Evolutionary conservation across 2,329 filamentous ascomycete genomes (phyloP), one percentile per base, ranked within the genome.

Genomic region (Neonectria hederae): DNA sequence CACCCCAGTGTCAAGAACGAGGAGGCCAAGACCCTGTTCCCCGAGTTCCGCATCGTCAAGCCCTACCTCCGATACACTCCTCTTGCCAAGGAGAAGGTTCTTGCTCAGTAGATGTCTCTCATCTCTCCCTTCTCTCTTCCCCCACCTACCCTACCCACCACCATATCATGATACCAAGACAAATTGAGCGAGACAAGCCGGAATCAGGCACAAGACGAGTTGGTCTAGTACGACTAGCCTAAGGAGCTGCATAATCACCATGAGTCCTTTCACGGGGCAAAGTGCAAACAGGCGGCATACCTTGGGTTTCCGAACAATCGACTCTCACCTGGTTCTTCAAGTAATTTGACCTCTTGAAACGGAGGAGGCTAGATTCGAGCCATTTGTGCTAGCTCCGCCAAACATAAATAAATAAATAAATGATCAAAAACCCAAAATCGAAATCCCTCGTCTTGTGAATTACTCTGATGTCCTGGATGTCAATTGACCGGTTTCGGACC

Each of bases 11-110:
- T 97, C 77, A 91, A 88, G 78, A 94, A 93, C 67, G 92, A 92
- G 79, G 90, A 96, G 83, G 94, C 94, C 76, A 90, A 90, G 86
- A 89, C 91, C 82, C 89, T 97, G 76, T 97, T 97, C 86, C 92
- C 92, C 67, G 86, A 95, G 68, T 87, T 89, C 81, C 84, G 85
- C 76, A 85, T 86, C 70, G 86, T 90, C 79, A 90, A 90, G 85
- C 87, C 87, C 61, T 91, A 94, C 82, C 84, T 94, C 77, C 86
- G 92, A 78, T 93, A 90, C 80, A 93, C 92, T 46, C 82, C 86
- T 67, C 82, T 90, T 62, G 82, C 88, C 76, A 86, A 88, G 82
- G 83, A 87, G 46, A 79, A 76, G 72, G 66, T 70, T 46, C 46
- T 54, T 45, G 26, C 54, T 28, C 52, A 73, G 65, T 73, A 72